These are phyloP conservation scores for Achaetomium macrosporum DNA, from an alignment of 2,329 filamentous ascomycete species.

Conservation along the genomic window DNA sequence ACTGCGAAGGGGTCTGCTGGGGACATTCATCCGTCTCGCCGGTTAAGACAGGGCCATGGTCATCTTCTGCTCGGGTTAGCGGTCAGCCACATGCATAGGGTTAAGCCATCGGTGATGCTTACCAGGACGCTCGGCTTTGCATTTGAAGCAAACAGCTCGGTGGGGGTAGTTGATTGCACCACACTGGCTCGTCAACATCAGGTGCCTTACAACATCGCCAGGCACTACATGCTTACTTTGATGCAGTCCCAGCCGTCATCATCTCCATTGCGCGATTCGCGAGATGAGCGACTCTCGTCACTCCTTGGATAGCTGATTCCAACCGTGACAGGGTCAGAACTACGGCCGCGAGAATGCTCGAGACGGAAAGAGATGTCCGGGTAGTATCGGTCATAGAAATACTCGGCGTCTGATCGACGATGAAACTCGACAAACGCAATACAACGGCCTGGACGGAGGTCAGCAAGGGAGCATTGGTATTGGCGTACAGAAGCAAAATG, in stretches of 20 bases:
- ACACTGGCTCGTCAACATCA: constrained; percentile 10
- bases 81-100: too few relatives aligned
- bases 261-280: constrained; percentile 16
- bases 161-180: constrained; percentile 56
- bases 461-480: neutral
- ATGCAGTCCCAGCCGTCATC: constrained; percentile 37
- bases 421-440: constrained; percentile 39
- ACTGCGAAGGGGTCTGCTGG: constrained; percentile 60
- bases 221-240: constrained; percentile 24
- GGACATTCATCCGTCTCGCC: constrained; percentile 40
- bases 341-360: constrained; percentile 26
- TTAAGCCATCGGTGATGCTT: constrained; percentile 22
- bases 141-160: constrained; percentile 52
- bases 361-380: constrained; percentile 33
- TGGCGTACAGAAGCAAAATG: neutral
- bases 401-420: constrained; percentile 34
- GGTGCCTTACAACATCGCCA: neutral
- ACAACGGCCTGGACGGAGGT: constrained; percentile 23
- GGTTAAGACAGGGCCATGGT: constrained; percentile 34
- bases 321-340: constrained; percentile 28
- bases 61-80: constrained; percentile 18
- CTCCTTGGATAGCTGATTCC: constrained; percentile 34
- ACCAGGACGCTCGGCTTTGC: constrained; percentile 50
- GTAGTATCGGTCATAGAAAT: constrained; percentile 35
- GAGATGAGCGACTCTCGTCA: constrained; percentile 25